Conservation (phyloP, 345 rosid species). For the Eutrema heterophyllum region DNA sequence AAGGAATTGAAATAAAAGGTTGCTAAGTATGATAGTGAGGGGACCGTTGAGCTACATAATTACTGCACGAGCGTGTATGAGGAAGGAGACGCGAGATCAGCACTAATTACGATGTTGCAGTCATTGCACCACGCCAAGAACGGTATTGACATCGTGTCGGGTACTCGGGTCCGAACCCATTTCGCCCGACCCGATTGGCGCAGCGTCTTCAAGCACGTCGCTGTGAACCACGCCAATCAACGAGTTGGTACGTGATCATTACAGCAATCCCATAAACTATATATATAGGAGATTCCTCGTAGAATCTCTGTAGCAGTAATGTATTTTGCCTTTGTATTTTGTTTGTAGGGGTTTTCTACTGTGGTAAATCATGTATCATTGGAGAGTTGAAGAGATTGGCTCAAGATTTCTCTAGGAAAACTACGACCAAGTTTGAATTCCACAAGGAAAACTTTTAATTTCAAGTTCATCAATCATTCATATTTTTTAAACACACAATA, state of each 20-base stretch:
- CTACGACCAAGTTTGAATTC: constrained; percentile 73
- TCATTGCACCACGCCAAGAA: constrained; percentile 67
- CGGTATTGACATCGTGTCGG: constrained; percentile 67
- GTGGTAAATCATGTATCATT: constrained; percentile 58
- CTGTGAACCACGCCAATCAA: constrained; percentile 50
- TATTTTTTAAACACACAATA: neutral
- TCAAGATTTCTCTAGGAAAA: constrained; percentile 71
- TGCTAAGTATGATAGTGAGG: constrained; percentile 55
- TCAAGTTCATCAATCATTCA: neutral
- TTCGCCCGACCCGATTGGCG: constrained; percentile 74
- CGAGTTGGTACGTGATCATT: constrained; percentile 52
- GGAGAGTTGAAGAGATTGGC: constrained; percentile 54
- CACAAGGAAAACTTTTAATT: constrained; percentile 73
- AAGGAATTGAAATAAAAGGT: neutral
- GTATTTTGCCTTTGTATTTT: neutral
- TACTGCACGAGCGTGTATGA: constrained; percentile 72
- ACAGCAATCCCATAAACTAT: neutral
- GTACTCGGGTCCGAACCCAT: constrained; percentile 58
- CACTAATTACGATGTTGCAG: constrained; percentile 72
- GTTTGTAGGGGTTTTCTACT: constrained; percentile 60
- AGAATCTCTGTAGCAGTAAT: neutral
- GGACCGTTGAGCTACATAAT: constrained; percentile 64
- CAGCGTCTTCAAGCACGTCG: constrained; percentile 60
- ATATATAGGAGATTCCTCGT: neutral
- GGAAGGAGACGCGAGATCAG: constrained; percentile 88